Percentiles rank a stretch among this genome's conserved stretches.
Conservation (phyloP, 2,329 filamentous ascomycete species). For the Fusarium sp. region DNA sequence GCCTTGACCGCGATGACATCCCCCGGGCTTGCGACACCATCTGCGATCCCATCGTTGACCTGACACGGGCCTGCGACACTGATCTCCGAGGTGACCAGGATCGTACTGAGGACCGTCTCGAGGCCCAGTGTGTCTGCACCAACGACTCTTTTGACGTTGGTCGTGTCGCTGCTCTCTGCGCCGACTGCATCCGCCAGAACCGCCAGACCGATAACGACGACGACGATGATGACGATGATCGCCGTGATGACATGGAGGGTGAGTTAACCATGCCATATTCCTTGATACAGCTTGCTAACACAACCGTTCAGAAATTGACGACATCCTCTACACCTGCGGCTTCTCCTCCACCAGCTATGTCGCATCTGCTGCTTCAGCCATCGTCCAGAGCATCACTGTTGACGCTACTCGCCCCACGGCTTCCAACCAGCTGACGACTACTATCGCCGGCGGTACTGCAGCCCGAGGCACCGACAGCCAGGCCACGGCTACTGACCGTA, state of each 20-base stretch:
- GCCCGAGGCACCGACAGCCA: conserved; percentile 15
- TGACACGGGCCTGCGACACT: conserved; percentile 56
- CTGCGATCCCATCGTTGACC: conserved; percentile 55
- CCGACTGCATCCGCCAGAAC: conserved; percentile 57
- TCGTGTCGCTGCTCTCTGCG: conserved; percentile 55
- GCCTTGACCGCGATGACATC: conserved; percentile 54
- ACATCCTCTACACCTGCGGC: conserved; percentile 54
- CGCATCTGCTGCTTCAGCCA: conserved; percentile 46
- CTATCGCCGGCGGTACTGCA: conserved; percentile 45
- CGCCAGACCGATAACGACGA: conserved; percentile 36
- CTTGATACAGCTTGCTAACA: conserved; percentile 1
- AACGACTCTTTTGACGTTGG: conserved; percentile 59
- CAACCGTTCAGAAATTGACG: conserved; percentile 51
- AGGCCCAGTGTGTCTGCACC: conserved; percentile 59
- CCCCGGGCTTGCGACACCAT: conserved; percentile 55
- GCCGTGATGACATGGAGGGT: conserved; percentile 45
- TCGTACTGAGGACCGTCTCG: conserved; percentile 55
- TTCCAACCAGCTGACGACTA: conserved; percentile 55
- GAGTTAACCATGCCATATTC: neutral
- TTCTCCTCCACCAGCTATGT: conserved; percentile 53
- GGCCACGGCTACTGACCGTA: conserved; percentile 21
- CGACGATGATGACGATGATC: conserved; percentile 39
- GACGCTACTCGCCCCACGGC: conserved; percentile 52
- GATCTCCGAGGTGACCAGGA: conserved; percentile 50
- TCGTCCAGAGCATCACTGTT: conserved; percentile 51